Conservation (phyloP, 306 rosid species). For the Cucurbita ficifolia region DNA sequence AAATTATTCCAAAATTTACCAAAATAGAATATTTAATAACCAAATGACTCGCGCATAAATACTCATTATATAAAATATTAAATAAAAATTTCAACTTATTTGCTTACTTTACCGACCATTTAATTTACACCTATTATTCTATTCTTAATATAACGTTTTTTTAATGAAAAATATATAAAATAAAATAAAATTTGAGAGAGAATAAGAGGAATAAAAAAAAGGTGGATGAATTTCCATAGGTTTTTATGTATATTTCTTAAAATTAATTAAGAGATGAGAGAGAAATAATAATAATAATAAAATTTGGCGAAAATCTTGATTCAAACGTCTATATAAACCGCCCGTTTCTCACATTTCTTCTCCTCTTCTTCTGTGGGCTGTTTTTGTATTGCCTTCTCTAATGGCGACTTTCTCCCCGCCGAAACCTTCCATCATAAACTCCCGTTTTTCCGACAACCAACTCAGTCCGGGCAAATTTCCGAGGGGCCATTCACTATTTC, state of each 20-base stretch:
- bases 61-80: not conserved
- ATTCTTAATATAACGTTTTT: too few relatives aligned
- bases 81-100: not conserved
- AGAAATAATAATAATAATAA: not conserved
- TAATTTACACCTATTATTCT: too few relatives aligned
- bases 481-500: not conserved
- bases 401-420: not conserved
- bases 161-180: too few relatives aligned
- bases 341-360: not conserved
- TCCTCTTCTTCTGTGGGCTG: not conserved
- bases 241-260: too few relatives aligned
- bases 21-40: too few relatives aligned
- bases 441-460: not conserved
- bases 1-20: too few relatives aligned
- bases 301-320: not conserved
- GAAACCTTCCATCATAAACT: not conserved
- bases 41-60: not conserved
- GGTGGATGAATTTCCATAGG: too few relatives aligned
- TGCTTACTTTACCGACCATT: not conserved
- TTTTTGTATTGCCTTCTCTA: not conserved
- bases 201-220: not conserved
- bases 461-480: not conserved
- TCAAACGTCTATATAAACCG: not conserved
- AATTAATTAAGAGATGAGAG: not conserved
- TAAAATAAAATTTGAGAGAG: not conserved